Evolutionary conservation across 1,284 basidiomycete species (phyloP), one percentile per base, ranked within the genome.

Genomic region (Laetiporus sulphureus): DNA sequence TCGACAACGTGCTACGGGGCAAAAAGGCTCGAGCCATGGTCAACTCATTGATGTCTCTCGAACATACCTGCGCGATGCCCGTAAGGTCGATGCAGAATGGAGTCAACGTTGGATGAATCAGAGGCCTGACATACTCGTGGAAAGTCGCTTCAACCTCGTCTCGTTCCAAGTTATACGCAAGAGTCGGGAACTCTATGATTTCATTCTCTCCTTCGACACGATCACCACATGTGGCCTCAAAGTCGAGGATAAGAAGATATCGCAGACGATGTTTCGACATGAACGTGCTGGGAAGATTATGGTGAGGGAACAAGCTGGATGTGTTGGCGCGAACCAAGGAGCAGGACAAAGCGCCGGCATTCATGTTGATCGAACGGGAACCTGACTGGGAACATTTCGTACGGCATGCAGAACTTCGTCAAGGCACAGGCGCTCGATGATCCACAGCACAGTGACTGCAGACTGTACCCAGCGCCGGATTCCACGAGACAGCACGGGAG

Each of bases 101-200:
- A 2, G 63, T 65, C 54, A 65, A 44, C 6, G 19, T 44, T 3
- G 60, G 53, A 25, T 57, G 48, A 2, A 54, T 25, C 20, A 51
- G 42, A 0, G 63, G 63, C 24, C 52, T 46, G 21, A 64, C 57
- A 45, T 64, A 65, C 58, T 62, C 59, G 44, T 63, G 60, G 47
- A 64, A 65, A 6, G 48, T 56, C 3, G 56, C 56, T 32, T 55
- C 35, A 7, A 61, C 56, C 34, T 53, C 46, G 24, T 59, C 53
- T 24, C 55, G 44, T 31, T 58, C 32, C 11, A 63, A n/a, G 41
- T 61, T 50, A 38, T 64, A 64, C 5, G 63, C 38, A 21, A 64
- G 46, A 3, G 58, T 60, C 2, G 61, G 62, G 36, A 64, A 55
- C 44, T 64, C 62, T 39, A 63, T 64, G 46, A 63, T 61, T 43